Conservation (phyloP, 2,329 filamentous ascomycete genomes). For the Stagonosporopsis chrysanthemi region DNA sequence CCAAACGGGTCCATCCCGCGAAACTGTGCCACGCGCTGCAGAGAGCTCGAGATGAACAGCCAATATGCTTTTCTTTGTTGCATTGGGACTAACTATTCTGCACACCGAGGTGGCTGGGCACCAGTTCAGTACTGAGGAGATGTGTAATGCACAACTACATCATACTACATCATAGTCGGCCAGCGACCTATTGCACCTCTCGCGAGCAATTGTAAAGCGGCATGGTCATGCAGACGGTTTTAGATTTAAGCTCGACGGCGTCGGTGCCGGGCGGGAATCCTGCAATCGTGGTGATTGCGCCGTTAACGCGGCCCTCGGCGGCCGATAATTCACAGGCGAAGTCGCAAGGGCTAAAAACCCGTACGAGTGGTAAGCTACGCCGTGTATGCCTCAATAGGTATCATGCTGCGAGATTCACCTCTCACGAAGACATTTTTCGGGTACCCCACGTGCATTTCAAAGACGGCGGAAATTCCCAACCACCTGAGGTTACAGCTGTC, state of each 20-base stretch:
- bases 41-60: neutral
- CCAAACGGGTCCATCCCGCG: slow-evolving; percentile 35
- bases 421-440: neutral
- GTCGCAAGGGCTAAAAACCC: slow-evolving; percentile 14
- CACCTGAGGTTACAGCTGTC: slow-evolving; percentile 15
- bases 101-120: slow-evolving; percentile 15
- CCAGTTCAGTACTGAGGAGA: slow-evolving; percentile 5
- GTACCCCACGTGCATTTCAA: neutral
- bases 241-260: slow-evolving; percentile 31
- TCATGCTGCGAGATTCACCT: slow-evolving; percentile 17
- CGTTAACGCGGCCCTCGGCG: slow-evolving; percentile 31
- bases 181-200: slow-evolving; percentile 1
- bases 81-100: slow-evolving; percentile 9
- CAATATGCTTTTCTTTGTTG: slow-evolving; percentile 2
- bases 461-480: neutral
- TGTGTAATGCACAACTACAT: slow-evolving; percentile 24
- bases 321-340: slow-evolving; percentile 27
- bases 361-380: slow-evolving; percentile 20
- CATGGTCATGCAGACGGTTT: slow-evolving; percentile 17
- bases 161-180: slow-evolving; percentile 23
- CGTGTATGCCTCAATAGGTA: slow-evolving; percentile 15
- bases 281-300: slow-evolving; percentile 26
- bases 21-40: slow-evolving; percentile 19
- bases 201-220: slow-evolving; percentile 2
- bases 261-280: slow-evolving; percentile 29